These are phyloP conservation scores for Ceratocystiopsis brevicomis DNA, from an alignment of 2,329 filamentous ascomycete genomes.

Conservation along the genomic window DNA sequence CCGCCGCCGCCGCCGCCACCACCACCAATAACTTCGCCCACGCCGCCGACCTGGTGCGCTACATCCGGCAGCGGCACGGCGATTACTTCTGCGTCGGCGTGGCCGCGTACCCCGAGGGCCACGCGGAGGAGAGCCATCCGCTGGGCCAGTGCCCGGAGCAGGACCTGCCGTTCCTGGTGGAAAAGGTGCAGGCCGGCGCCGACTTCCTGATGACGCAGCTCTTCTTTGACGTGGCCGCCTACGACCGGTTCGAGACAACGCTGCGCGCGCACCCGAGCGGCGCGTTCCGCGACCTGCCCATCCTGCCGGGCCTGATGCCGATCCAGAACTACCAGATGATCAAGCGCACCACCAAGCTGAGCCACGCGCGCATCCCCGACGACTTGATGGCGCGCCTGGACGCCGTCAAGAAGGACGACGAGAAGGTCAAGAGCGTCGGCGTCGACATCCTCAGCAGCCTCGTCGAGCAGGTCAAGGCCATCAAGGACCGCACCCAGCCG, in stretches of 20 bases:
- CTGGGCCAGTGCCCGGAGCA: constrained; percentile 48
- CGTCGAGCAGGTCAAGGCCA: constrained; percentile 52
- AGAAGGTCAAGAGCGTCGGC: constrained; percentile 60
- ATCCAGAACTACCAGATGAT: constrained; percentile 96
- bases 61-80: constrained; percentile 70
- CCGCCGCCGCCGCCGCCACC: too few relatives aligned
- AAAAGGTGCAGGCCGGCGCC: constrained; percentile 79
- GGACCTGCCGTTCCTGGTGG: constrained; percentile 74
- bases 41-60: constrained; percentile 74
- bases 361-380: constrained; percentile 65
- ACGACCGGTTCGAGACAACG: constrained; percentile 57
- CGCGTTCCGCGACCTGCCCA: constrained; percentile 67
- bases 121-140: constrained; percentile 78
- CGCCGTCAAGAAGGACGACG: constrained; percentile 58
- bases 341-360: constrained; percentile 81
- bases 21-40: constrained; percentile 83
- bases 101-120: constrained; percentile 86
- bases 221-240: constrained; percentile 80
- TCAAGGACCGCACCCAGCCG: constrained; percentile 31
- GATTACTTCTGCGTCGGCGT: constrained; percentile 96
- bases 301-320: constrained; percentile 91
- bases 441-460: constrained; percentile 74
- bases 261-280: constrained; percentile 69
- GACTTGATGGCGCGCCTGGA: constrained; percentile 52
- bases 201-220: constrained; percentile 98